A percentile compares a stretch with the other conserved stretches of the same genome.
Conservation (phyloP, 345 rosid genomes). For the Stellera chamaejasme region DNA sequence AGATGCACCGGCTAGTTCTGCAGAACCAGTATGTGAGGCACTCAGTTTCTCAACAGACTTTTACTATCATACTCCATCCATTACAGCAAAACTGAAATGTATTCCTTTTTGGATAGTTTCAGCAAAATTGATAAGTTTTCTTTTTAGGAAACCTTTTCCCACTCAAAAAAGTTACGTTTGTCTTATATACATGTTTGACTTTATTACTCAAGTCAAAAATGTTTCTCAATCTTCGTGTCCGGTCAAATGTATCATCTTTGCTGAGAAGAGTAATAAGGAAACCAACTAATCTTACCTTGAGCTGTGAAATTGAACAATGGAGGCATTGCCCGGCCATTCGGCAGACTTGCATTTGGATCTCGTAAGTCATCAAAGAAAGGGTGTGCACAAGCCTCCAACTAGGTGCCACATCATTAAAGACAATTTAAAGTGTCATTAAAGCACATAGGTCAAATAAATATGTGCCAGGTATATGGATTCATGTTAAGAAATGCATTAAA, state of each 20-base stretch:
- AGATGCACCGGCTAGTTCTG: conserved; percentile 89
- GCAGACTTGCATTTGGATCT: conserved; percentile 63
- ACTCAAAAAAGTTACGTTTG: too few species aligned
- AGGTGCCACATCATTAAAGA: background rate
- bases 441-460: too few species aligned
- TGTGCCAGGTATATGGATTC: background rate
- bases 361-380: conserved; percentile 77
- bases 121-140: too few species aligned
- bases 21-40: conserved; percentile 16
- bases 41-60: background rate
- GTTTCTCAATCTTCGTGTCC: too few species aligned
- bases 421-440: too few species aligned
- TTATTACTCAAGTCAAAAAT: too few species aligned
- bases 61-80: background rate
- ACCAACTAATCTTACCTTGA: conserved; percentile 23
- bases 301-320: conserved; percentile 64
- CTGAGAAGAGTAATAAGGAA: too few species aligned
- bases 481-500: background rate
- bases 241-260: too few species aligned
- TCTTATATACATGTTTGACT: too few species aligned
- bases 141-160: too few species aligned
- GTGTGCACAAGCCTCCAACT: conserved; percentile 77
- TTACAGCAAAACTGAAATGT: too few species aligned
- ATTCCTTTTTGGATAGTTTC: too few species aligned
- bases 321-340: conserved; percentile 74